These are phyloP conservation scores for Scutellaria barbata DNA, from an alignment of 257 asterid genomes.

Conservation along the genomic window DNA sequence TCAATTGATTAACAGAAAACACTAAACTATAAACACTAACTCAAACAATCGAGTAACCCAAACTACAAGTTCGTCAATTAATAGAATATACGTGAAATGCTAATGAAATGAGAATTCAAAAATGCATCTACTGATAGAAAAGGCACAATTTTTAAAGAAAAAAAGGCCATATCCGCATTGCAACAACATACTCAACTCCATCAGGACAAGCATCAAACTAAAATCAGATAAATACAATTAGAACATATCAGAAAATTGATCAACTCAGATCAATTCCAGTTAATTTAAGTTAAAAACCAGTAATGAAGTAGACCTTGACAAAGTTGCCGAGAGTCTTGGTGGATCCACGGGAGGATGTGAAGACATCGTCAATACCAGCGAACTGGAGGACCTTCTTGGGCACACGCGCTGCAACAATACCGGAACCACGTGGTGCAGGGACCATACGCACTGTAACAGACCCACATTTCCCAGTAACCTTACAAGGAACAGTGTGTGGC, in stretches of 20 bases:
- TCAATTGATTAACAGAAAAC: background rate
- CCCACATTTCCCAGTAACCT: constrained; percentile 93
- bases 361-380: constrained; percentile 90
- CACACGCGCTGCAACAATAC: constrained; percentile 91
- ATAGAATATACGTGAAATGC: background rate
- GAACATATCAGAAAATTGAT: background rate
- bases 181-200: background rate
- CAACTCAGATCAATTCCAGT: no score
- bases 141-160: background rate
- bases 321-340: constrained; percentile 92
- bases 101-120: background rate
- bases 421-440: constrained; percentile 91
- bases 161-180: background rate
- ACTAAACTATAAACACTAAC: background rate
- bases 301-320: constrained; percentile 60
- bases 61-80: background rate
- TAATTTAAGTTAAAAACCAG: background rate
- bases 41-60: background rate
- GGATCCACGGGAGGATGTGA: constrained; percentile 86
- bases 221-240: background rate
- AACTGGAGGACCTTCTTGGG: constrained; percentile 91
- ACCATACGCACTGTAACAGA: constrained; percentile 92
- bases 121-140: background rate
- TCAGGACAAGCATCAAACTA: background rate
- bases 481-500: constrained; percentile 91